Base-by-base conservation (phyloP, 306 rosid genomes). In the Vachellia pachyceras region DNA sequence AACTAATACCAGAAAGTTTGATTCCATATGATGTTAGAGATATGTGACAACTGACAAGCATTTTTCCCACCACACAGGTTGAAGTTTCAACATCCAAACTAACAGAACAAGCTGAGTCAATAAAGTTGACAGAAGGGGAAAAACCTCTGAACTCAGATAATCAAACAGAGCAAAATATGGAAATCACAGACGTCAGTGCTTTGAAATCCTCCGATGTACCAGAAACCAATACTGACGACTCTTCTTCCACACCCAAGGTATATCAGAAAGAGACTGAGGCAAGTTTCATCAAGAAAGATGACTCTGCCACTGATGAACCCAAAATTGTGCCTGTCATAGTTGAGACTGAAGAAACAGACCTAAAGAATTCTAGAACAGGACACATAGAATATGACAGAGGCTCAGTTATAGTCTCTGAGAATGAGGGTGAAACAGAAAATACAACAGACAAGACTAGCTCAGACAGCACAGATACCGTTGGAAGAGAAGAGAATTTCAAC, bases 41-140 rank as follows among this genome's bases (percentile, higher is more conserved):
- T 73, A 37, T 20, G 12, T 54, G 2, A 7, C 54, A 6, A n/a
- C 7, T 54, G 2, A 7, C 54, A 6, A n/a, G 37, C 50, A 35
- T 33, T 40, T 55, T 54, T 20, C 52, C 37, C 25, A n/a, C 37
- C 33, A 46, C 36, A 66, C 74, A 77, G 80, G 64, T 77, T 46
- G 57, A 65, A 65, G 80, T 18, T 33, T 49, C 73, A 45, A 23
- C 35, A 37, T 65, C 80, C 23, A 71, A 65, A 77, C 39, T 67
- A 49, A 65, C 17, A 18, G 63, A 77, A 47, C 23, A 65, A 23
- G 33, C 17, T 23, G 49, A n/a, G 10, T 57, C 74, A 33, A 69
- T 60, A 79, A 29, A 23, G 69, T 42, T 25, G 23, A 40, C 63
- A 67, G 73, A 65, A 71, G 64, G 23, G 35, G 12, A 18, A 41